Conservation (phyloP, 345 rosid species). For the Gossypium arboreum region DNA sequence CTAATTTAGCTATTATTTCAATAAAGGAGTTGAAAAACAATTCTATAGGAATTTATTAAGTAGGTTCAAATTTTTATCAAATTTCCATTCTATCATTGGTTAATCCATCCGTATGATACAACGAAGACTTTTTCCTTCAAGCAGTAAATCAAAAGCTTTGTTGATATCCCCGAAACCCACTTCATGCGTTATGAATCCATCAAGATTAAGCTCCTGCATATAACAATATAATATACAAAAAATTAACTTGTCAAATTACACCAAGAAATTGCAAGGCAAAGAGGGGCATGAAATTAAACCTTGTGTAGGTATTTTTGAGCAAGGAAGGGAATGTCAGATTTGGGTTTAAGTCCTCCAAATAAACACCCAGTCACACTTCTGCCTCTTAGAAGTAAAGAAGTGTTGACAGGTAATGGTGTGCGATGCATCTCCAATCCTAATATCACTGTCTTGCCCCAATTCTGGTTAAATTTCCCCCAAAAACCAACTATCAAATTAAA, state of each 20-base stretch:
- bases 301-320: background rate
- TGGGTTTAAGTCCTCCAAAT: constrained; percentile 5
- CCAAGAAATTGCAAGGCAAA: background rate
- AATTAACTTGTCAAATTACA: background rate
- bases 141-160: constrained; percentile 12
- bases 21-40: too few species aligned
- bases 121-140: constrained; percentile 14
- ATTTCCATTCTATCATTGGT: background rate
- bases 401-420: background rate
- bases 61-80: background rate
- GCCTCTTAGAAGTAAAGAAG: background rate
- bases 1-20: too few species aligned
- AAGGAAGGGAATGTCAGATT: constrained; percentile 6
- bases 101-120: constrained; percentile 18
- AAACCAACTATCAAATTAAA: background rate
- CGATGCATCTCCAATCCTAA: constrained; percentile 11
- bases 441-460: constrained; percentile 9
- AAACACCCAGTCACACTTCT: background rate
- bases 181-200: constrained; percentile 12
- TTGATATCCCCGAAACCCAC: constrained; percentile 11
- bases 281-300: background rate
- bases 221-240: background rate
- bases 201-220: constrained; percentile 17
- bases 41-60: background rate
- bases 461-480: background rate